Conservation (phyloP, 345 rosid genomes). For the Arabidopsis arenosa region DNA sequence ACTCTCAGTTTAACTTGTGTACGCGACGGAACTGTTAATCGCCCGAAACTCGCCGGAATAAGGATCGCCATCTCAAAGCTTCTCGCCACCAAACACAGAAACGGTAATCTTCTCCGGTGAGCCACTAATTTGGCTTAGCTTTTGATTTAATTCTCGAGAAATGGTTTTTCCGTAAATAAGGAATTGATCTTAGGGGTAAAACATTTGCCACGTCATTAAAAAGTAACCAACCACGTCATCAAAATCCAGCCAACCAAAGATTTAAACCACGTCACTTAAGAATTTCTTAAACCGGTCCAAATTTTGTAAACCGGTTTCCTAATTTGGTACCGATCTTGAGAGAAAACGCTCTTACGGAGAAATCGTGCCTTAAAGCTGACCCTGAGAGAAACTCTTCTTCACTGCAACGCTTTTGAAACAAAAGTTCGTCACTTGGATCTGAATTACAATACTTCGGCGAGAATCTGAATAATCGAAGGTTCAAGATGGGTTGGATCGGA, state of each 20-base stretch:
- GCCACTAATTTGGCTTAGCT: neutral
- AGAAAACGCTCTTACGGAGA: neutral
- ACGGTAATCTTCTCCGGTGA: constrained; percentile 16
- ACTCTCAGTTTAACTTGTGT: constrained; percentile 37
- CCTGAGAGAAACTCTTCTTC: neutral
- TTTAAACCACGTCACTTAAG: too few relatives aligned
- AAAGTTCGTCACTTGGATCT: constrained; percentile 39
- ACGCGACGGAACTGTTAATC: constrained; percentile 34
- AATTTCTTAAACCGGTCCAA: constrained; percentile 15
- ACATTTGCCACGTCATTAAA: constrained; percentile 13
- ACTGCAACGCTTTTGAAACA: constrained; percentile 9
- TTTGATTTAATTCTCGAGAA: neutral
- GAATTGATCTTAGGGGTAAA: neutral
- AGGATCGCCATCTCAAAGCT: constrained; percentile 53
- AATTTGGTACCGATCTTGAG: neutral
- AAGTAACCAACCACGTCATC: constrained; percentile 29
- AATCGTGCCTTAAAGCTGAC: constrained; percentile 37
- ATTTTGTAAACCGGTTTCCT: constrained; percentile 32
- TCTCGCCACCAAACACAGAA: constrained; percentile 23
- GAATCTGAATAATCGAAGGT: neutral
- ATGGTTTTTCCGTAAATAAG: constrained; percentile 1
- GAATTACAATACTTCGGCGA: constrained; percentile 13
- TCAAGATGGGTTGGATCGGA: constrained; percentile 47
- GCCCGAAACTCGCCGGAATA: constrained; percentile 48
- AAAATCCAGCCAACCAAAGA: neutral